Conservation (phyloP, 805 yeast genomes). For the Candida ovalis region DNA sequence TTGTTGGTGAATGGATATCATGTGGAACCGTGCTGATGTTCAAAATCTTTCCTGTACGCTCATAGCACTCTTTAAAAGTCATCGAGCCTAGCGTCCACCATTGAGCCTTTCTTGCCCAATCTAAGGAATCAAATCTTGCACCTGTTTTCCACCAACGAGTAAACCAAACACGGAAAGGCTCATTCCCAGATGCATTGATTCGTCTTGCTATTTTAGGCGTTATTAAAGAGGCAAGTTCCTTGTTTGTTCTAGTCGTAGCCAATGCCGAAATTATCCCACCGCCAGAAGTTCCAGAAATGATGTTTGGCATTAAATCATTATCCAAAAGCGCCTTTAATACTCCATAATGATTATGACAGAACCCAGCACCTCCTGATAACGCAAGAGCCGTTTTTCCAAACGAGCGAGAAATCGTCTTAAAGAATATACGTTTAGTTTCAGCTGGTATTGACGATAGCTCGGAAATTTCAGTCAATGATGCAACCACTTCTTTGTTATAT, state of each 20-base stretch:
- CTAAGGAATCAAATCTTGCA: slow-evolving; percentile 70
- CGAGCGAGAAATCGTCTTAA: slow-evolving; percentile 55
- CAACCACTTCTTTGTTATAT: slow-evolving; percentile 50
- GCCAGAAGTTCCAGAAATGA: slow-evolving; percentile 76
- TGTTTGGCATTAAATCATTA: slow-evolving; percentile 59
- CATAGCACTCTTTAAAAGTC: slow-evolving; percentile 68
- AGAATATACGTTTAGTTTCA: slow-evolving; percentile 46
- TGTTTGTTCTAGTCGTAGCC: slow-evolving; percentile 64
- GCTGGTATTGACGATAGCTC: slow-evolving; percentile 35
- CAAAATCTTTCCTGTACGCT: slow-evolving; percentile 63
- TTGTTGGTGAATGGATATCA: slow-evolving; percentile 78
- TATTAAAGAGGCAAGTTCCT: slow-evolving; percentile 53
- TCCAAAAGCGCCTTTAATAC: slow-evolving; percentile 68
- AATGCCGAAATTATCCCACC: slow-evolving; percentile 77
- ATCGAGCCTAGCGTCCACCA: slow-evolving; percentile 73
- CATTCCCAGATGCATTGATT: slow-evolving; percentile 67
- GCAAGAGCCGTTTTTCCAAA: slow-evolving; percentile 72
- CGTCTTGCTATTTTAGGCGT: slow-evolving; percentile 59
- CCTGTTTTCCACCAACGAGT: slow-evolving; percentile 71
- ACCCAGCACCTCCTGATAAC: slow-evolving; percentile 76
- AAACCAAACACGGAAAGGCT: slow-evolving; percentile 52
- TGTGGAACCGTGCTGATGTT: slow-evolving; percentile 79
- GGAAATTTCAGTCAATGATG: slow-evolving; percentile 42
- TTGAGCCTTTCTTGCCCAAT: slow-evolving; percentile 64
- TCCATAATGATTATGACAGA: slow-evolving; percentile 76